phyloP scores from a whole-genome alignment of 345 rosid species.

The Eucalyptus erythrocorys region DNA sequence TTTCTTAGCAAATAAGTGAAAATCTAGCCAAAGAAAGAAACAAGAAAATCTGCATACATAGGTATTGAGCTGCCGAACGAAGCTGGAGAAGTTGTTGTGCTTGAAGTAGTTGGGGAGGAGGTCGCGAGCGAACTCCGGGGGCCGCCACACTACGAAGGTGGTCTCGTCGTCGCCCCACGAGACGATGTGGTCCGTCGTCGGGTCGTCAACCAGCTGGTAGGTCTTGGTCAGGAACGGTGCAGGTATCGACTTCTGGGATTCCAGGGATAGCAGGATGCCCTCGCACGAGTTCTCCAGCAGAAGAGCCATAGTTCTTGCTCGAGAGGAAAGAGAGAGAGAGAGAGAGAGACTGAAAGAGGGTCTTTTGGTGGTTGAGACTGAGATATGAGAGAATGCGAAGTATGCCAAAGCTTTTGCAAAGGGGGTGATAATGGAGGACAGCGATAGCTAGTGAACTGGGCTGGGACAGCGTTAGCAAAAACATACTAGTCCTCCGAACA shows the following conservation, averaged over 20 bases:
- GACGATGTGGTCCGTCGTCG: slow-evolving; percentile 69
- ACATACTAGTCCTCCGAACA: neutral
- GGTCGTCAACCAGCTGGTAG: slow-evolving; percentile 90
- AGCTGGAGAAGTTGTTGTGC: slow-evolving; percentile 96
- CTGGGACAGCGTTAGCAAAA: neutral
- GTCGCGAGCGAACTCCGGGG: slow-evolving; percentile 92
- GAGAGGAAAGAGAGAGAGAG: neutral
- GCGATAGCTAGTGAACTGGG: neutral
- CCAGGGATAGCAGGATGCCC: slow-evolving; percentile 61
- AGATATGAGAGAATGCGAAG: neutral
- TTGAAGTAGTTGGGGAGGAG: slow-evolving; percentile 95
- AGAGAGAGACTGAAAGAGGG: neutral
- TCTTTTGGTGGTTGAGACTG: neutral
- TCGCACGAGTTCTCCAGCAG: slow-evolving; percentile 47
- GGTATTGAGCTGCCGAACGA: slow-evolving; percentile 95
- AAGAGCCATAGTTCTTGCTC: slow-evolving; percentile 20
- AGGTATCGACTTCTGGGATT: slow-evolving; percentile 83
- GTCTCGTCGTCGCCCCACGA: slow-evolving; percentile 94
- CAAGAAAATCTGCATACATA: slow-evolving; percentile 35
- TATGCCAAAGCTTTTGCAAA: neutral
- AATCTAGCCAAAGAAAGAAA: neutral
- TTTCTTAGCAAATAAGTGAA: neutral
- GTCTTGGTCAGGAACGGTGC: slow-evolving; percentile 97
- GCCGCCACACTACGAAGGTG: slow-evolving; percentile 90
- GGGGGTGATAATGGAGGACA: neutral